Conservation (phyloP, 2,329 filamentous ascomycete genomes). For the Geosmithia flava region DNA sequence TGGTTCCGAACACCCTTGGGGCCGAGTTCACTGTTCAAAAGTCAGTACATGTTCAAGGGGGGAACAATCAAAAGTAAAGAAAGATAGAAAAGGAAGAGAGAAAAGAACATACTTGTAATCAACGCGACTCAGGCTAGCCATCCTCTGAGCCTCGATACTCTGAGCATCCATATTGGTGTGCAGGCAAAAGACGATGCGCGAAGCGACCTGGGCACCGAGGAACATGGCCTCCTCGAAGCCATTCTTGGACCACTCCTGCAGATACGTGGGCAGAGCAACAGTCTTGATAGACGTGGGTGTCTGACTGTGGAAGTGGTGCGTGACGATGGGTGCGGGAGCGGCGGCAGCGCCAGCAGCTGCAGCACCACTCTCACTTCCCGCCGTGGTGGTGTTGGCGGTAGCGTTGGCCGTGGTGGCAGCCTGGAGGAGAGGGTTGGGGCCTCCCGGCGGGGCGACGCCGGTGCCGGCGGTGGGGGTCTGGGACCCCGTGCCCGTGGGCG, state of each 20-base stretch:
- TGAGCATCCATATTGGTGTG: conserved; percentile 42
- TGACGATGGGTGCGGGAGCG: conserved; percentile 16
- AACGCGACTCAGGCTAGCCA: conserved; percentile 44
- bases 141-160: conserved; percentile 36
- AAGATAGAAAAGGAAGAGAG: conserved; percentile 5
- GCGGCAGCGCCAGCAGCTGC: conserved; percentile 16
- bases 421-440: conserved; percentile 82
- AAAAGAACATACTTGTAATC: conserved; percentile 44
- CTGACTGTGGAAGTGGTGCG: conserved; percentile 47
- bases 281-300: conserved; percentile 78
- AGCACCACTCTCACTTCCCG: conserved; percentile 26
- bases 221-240: conserved; percentile 74
- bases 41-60: not conserved
- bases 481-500: conserved; percentile 77
- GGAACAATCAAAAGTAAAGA: too few relatives aligned
- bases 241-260: conserved; percentile 81
- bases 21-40: conserved; percentile 33
- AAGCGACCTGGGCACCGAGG: conserved; percentile 76
- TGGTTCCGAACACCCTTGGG: conserved; percentile 41
- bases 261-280: conserved; percentile 68
- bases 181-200: conserved; percentile 45
- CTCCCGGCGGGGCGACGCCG: conserved; percentile 35
- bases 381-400: conserved; percentile 7
- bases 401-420: conserved; percentile 68
- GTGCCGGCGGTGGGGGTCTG: conserved; percentile 66